A percentile compares a stretch with the other conserved stretches of the same genome.
These are phyloP conservation scores for Pezicula carpinea DNA, from an alignment of 2,329 filamentous ascomycete genomes.

Conservation along the genomic window DNA sequence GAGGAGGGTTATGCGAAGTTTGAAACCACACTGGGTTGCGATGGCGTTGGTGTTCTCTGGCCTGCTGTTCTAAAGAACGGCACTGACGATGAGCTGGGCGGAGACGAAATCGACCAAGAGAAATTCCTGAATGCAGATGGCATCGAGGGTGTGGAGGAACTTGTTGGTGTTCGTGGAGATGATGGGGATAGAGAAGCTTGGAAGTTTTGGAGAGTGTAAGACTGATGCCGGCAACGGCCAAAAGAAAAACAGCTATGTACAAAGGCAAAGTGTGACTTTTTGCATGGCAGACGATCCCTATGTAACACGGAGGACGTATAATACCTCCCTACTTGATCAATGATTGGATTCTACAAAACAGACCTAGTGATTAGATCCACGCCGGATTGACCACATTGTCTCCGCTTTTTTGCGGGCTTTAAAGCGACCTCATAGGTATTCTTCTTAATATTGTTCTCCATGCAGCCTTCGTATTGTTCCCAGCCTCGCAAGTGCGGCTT, in stretches of 20 bases:
- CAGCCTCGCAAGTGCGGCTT: conserved; percentile 10
- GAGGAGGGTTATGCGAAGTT: conserved; percentile 78
- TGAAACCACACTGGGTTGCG: conserved; percentile 83
- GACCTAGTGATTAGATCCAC: too few species aligned
- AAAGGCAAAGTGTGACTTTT: neutral
- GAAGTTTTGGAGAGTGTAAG: conserved; percentile 73
- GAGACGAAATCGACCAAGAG: conserved; percentile 90
- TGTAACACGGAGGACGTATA: conserved; percentile 10
- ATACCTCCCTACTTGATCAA: too few species aligned
- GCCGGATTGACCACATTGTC: too few species aligned
- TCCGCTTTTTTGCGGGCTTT: too few species aligned
- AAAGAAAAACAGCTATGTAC: conserved; percentile 1
- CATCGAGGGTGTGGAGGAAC: conserved; percentile 76
- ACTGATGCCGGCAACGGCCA: conserved; percentile 17
- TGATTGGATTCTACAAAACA: too few species aligned
- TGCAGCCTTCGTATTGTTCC: neutral
- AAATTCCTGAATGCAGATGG: conserved; percentile 81
- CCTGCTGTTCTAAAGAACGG: conserved; percentile 87
- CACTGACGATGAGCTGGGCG: conserved; percentile 72
- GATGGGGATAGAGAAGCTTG: conserved; percentile 70
- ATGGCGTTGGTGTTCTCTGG: conserved; percentile 91
- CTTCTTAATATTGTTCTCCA: conserved; percentile 15
- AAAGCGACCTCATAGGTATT: neutral
- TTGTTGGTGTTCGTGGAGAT: conserved; percentile 75
- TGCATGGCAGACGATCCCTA: conserved; percentile 3